Conservation (phyloP, 176 grass and related monocot species). For the Saccharum spontaneum region DNA sequence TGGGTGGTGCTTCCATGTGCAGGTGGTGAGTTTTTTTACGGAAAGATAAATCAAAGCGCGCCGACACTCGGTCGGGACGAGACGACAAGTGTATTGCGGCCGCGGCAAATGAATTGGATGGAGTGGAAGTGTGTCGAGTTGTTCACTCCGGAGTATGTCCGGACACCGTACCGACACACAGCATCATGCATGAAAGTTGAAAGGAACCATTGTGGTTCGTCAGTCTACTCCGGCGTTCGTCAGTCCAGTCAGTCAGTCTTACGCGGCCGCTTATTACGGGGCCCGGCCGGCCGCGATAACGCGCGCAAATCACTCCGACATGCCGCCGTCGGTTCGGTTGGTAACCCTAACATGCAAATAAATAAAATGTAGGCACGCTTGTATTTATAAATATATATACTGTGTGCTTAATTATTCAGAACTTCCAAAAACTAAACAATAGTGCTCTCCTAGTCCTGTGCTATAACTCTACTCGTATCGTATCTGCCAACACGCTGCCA, state of each 20-base stretch:
- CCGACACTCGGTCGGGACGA: neutral
- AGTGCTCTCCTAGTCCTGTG: no score
- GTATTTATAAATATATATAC: no score
- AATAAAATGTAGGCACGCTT: no score
- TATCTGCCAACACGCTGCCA: no score
- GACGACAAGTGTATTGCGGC: neutral
- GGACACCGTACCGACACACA: neutral
- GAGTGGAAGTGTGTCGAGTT: no score
- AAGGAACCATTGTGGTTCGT: neutral
- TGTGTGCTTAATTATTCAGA: no score
- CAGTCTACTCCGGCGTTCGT: neutral
- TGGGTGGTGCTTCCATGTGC: neutral
- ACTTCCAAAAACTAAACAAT: no score
- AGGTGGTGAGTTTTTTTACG: no score
- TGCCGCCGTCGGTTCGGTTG: neutral
- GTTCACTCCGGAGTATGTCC: neutral
- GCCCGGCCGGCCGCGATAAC: neutral
- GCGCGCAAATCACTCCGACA: conserved; percentile 7
- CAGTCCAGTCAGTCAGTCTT: neutral
- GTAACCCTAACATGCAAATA: no score
- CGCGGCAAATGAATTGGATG: neutral
- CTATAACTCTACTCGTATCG: no score
- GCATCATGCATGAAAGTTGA: neutral
- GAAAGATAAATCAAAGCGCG: neutral
- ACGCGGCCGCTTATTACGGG: neutral